Percentiles rank a stretch among this genome's conserved stretches.
phyloP scores from a whole-genome alignment of 306 rosid species.

The Cicer arietinum region DNA sequence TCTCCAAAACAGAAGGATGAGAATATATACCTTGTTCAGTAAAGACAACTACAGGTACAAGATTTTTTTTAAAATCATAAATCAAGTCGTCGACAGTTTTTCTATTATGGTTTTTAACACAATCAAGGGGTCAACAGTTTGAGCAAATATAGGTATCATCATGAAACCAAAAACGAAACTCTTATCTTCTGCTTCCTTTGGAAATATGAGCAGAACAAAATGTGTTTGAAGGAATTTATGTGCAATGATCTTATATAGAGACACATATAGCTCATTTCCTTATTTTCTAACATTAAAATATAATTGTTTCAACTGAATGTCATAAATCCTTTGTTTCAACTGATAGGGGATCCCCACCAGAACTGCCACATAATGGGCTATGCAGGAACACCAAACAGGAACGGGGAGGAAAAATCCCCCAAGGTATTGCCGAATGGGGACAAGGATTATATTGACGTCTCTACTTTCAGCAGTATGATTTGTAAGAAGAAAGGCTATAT shows the following conservation, averaged over 20 bases:
- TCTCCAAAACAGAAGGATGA: slow-evolving; percentile 45
- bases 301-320: slow-evolving; percentile 20
- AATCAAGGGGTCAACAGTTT: slow-evolving; percentile 27
- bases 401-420: no score
- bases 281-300: slow-evolving; percentile 26
- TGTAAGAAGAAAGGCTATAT: slow-evolving; percentile 37
- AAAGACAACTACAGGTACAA: slow-evolving; percentile 29
- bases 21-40: slow-evolving; percentile 36
- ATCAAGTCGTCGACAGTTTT: background rate
- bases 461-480: slow-evolving; percentile 4
- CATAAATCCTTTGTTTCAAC: slow-evolving; percentile 28
- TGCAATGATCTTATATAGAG: slow-evolving; percentile 15
- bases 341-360: background rate
- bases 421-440: no score
- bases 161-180: slow-evolving; percentile 17
- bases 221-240: slow-evolving; percentile 22
- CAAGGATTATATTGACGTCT: background rate
- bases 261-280: slow-evolving; percentile 8
- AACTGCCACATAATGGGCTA: no score
- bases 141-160: slow-evolving; percentile 14
- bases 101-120: background rate
- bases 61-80: background rate
- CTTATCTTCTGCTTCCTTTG: slow-evolving; percentile 29
- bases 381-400: no score
- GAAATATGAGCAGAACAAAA: slow-evolving; percentile 26